Evolutionary conservation across 1,139 yeast species (phyloP), one percentile per base, ranked within the genome.

Genomic region (Pichia terricola): DNA sequence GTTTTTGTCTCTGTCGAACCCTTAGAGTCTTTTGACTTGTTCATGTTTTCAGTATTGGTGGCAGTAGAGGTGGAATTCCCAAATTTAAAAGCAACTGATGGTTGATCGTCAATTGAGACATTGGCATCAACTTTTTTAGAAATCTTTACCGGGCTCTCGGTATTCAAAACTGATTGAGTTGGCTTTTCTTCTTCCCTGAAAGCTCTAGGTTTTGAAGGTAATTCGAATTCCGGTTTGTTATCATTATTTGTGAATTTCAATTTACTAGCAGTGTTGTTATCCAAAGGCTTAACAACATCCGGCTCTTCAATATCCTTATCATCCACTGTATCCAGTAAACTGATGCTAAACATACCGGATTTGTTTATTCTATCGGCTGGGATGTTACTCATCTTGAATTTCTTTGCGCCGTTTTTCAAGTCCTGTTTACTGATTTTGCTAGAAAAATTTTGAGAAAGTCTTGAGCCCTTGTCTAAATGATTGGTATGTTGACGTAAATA

Each of bases 401-500:
- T 30, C 10, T 16, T 16, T 16, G 22, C 22, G 22, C 22, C 22
- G 22, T 16, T 16, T 16, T 16, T 16, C 22, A 16, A 16, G 22
- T 16, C 22, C 22, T 16, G 22, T 16, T 16, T 16, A 16, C 22
- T 16, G 22, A 16, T 16, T 16, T 16, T 16, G 22, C 22, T 16
- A 16, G 22, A 16, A 16, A 16, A 16, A 16, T 16, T 16, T 16
- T 16, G 22, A 16, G 22, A 16, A 16, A 16, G 22, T 16, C 22
- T 16, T 16, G 22, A 16, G 22, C 22, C 28, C 10, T 50, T 52
- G 11, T 49, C 49, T 3, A 56, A 44, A 43, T 59, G 57, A 34
- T 53, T 49, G 3, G 61, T 54, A 40, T 58, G 60, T 35, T 56
- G 50, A 34, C 54, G 47, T 34, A 60, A 40, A 45, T 55, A 58